Evolutionary conservation across 495 filamentous ascomycete species (phyloP).

Genomic region (Hypoxylon perforatum): DNA sequence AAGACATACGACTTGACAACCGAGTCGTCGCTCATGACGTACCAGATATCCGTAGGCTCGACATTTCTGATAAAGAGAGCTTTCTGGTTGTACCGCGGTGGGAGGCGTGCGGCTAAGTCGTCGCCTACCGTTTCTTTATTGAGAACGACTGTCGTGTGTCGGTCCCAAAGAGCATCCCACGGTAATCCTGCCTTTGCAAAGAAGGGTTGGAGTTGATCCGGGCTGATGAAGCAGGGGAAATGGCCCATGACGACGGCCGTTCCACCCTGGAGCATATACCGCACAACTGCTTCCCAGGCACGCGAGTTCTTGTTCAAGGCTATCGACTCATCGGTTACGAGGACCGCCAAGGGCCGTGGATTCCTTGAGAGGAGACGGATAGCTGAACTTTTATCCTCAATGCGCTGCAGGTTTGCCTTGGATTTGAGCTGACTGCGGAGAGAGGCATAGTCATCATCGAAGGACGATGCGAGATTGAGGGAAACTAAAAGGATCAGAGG

Average conservation of each 20-base stretch:
- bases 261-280: slow-evolving; percentile 25
- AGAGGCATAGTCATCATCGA: not conserved
- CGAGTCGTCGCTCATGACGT: slow-evolving; percentile 10
- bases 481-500: slow-evolving; percentile 2
- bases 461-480: not conserved
- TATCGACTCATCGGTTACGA: slow-evolving; percentile 16
- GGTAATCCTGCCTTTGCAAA: slow-evolving; percentile 40
- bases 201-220: not conserved
- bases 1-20: slow-evolving; percentile 6
- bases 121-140: slow-evolving; percentile 13
- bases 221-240: slow-evolving; percentile 11
- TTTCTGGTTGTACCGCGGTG: slow-evolving; percentile 55
- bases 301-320: not conserved
- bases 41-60: slow-evolving; percentile 22
- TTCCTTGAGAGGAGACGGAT: slow-evolving; percentile 12
- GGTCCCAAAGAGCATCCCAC: slow-evolving; percentile 50
- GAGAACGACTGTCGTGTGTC: slow-evolving; percentile 47
- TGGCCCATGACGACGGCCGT: slow-evolving; percentile 24
- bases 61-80: slow-evolving; percentile 50
- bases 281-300: slow-evolving; percentile 22
- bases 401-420: not conserved
- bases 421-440: not conserved
- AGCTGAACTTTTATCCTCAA: not conserved
- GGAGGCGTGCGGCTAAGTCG: slow-evolving; percentile 31
- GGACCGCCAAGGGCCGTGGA: slow-evolving; percentile 7